Base-by-base conservation (phyloP, 257 asterid species). In the Coffea eugenioides region DNA sequence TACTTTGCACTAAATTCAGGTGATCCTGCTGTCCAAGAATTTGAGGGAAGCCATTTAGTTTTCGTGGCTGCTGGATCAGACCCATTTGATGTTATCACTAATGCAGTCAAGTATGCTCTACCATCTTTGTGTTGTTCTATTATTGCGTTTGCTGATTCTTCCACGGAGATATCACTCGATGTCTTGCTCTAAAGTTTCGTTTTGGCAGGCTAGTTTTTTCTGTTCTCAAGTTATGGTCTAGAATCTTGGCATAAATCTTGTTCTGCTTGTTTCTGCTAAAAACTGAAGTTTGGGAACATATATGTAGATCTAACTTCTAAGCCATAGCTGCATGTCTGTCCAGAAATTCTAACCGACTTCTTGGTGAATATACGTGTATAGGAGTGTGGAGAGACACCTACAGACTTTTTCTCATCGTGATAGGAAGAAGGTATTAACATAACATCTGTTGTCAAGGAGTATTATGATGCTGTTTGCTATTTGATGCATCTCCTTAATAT, bases 1-100 rank as follows among this genome's bases (percentile, higher is more conserved):
- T 18, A 27, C 72, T 61, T 46, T 79, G 46, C 62, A 81, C 74
- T 27, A 74, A 68, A 85, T 85, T 76, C 79, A 93, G 98, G 97
- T 61, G 98, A 95, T 89, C 98, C 98, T 83, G 89, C 82, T 41
- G 98, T 95, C 79, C 90, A 90, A 85, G 91, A 90, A 59, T 95
- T 93, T 73, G 97, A 93, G 48, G 99, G 98, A 80, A 91, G 92
- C 89, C 94, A 88, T 83, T 84, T 95, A 57, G 93, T 93, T 83
- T 93, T 80, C 36, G 91, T 95, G 74, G 95, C 94, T 45, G 99
- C 98, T 87, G 99, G 99, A 85, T 85, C 95, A 16, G 95, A 93
- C 85, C 98, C 99, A 20, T 95, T 93, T 78, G 97, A 93, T 86
- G 95, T 93, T 87, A 92, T 92, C 84, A 88, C 97, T 62, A 90